phyloP scores from a whole-genome alignment of 2,329 filamentous ascomycete genomes.

The Neofusicoccum laricinum region DNA sequence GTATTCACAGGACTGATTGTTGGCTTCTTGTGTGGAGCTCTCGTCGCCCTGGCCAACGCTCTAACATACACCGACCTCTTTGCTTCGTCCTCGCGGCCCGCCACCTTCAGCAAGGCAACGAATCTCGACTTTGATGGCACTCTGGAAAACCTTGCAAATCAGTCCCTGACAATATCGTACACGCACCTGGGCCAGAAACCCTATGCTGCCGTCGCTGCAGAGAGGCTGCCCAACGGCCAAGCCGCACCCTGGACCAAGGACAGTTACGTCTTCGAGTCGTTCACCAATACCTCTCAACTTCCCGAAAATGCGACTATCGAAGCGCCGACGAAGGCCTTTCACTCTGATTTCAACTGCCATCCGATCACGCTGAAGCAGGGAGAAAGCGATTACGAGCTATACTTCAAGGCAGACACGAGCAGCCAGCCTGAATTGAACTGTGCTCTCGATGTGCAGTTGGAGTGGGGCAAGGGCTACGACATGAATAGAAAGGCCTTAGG shows the following conservation, averaged over 20 bases:
- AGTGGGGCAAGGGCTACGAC: background rate
- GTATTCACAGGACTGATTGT: background rate
- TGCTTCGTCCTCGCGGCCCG: background rate
- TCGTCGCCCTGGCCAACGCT: conserved; percentile 8
- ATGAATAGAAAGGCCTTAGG: background rate
- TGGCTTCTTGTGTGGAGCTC: conserved; percentile 2
- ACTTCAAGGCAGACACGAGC: background rate
- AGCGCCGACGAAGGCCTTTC: background rate
- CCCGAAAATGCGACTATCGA: conserved; percentile 5
- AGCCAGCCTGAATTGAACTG: conserved; percentile 2
- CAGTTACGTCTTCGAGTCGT: conserved; percentile 12
- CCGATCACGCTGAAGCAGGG: background rate
- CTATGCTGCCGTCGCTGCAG: conserved; percentile 8
- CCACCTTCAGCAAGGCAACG: background rate
- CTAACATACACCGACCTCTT: conserved; percentile 1
- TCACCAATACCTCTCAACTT: conserved; percentile 1
- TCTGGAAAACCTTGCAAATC: background rate
- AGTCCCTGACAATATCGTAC: background rate
- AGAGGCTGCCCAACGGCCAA: conserved; percentile 9
- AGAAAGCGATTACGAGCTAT: background rate
- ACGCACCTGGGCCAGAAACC: background rate
- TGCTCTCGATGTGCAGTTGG: background rate
- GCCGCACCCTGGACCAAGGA: conserved; percentile 8
- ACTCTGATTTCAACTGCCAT: background rate
- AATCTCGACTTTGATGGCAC: background rate